Conservation (phyloP, 2,329 filamentous ascomycete species). For the Albophoma yamanashiensis region DNA sequence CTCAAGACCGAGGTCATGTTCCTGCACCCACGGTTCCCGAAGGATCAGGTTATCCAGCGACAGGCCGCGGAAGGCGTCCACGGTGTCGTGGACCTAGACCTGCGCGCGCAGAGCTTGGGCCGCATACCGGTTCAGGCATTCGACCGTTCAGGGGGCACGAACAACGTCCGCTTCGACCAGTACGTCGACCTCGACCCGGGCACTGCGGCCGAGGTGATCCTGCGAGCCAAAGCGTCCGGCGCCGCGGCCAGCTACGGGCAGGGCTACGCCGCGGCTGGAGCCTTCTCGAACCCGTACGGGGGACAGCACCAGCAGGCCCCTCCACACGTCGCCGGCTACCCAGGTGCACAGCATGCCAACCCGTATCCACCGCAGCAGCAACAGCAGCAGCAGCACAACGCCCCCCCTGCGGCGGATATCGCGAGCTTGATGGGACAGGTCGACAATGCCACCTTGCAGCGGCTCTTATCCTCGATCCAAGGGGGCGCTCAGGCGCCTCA, state of each 20-base stretch:
- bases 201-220: constrained; percentile 71
- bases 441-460: constrained; percentile 61
- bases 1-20: constrained; percentile 72
- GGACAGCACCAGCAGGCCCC: constrained; percentile 14
- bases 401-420: constrained; percentile 37
- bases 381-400: constrained; percentile 14
- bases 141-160: constrained; percentile 62
- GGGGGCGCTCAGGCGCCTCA: constrained; percentile 1
- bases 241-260: constrained; percentile 17
- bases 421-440: constrained; percentile 56
- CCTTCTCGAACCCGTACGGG: constrained; percentile 20
- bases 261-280: constrained; percentile 14
- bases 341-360: constrained; percentile 13
- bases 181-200: constrained; percentile 73
- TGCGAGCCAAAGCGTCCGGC: constrained; percentile 49
- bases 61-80: constrained; percentile 84
- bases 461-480: constrained; percentile 51
- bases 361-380: constrained; percentile 19
- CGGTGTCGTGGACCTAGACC: constrained; percentile 69
- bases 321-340: constrained; percentile 10
- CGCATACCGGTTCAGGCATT: constrained; percentile 80
- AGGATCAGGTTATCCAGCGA: constrained; percentile 69
- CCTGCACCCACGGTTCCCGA: constrained; percentile 64
- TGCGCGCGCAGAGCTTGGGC: constrained; percentile 55
- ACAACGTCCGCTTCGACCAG: constrained; percentile 74